Percentiles rank a stretch among this genome's conserved stretches.
Evolutionary conservation across 805 yeast species (phyloP).

Genomic region (Nakazawaea siamensis): DNA sequence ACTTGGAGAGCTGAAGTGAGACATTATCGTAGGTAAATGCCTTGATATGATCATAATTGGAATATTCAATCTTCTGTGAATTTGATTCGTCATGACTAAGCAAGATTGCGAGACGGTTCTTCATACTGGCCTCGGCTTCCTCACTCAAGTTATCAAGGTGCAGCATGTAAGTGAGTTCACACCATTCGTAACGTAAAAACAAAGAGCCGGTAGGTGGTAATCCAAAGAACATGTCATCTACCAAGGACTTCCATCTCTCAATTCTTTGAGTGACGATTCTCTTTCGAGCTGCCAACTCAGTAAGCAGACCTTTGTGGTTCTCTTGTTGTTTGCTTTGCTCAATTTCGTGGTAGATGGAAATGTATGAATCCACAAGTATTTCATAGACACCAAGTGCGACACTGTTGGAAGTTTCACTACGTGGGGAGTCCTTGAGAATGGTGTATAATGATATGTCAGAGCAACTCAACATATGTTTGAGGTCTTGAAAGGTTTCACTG

Average conservation of each 20-base stretch:
- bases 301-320: constrained; percentile 12
- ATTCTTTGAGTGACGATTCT: constrained; percentile 33
- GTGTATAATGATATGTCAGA: constrained; percentile 18
- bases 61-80: constrained; percentile 30
- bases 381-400: constrained; percentile 34
- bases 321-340: constrained; percentile 15
- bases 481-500: constrained; percentile 13
- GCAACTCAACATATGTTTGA: constrained; percentile 19
- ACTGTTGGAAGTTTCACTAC: constrained; percentile 9
- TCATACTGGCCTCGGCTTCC: constrained; percentile 10
- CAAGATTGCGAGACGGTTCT: constrained; percentile 5
- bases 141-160: constrained; percentile 4
- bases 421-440: constrained; percentile 8
- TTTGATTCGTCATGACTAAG: background rate
- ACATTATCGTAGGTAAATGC: constrained; percentile 41
- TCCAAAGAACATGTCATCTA: constrained; percentile 20
- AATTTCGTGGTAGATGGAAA: constrained; percentile 20
- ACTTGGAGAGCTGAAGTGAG: constrained; percentile 57
- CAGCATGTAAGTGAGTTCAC: constrained; percentile 19
- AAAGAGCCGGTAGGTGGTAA: constrained; percentile 1
- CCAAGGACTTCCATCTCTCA: constrained; percentile 36
- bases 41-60: constrained; percentile 57
- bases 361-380: constrained; percentile 32
- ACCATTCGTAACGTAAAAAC: constrained; percentile 25
- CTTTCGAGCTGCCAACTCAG: constrained; percentile 28